Percentiles rank a stretch among this genome's conserved stretches.
These are phyloP conservation scores for Vanrija sp. DNA, from an alignment of 1,284 basidiomycete genomes.

Conservation along the genomic window DNA sequence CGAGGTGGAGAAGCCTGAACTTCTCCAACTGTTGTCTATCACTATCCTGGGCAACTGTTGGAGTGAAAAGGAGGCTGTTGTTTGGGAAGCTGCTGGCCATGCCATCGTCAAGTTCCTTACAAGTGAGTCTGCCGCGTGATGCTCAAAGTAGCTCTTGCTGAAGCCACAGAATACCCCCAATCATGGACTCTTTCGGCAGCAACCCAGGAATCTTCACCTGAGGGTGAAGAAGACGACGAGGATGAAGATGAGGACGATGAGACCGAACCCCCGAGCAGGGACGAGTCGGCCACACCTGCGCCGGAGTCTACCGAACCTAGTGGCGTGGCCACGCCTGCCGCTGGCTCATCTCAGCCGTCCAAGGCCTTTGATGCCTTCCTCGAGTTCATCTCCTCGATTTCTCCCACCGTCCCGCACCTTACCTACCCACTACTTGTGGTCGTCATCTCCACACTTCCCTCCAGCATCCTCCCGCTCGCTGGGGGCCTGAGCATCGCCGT, in stretches of 20 bases:
- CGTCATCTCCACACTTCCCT: conserved; percentile 39
- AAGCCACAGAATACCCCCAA: conserved; percentile 56
- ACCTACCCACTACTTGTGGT: conserved; percentile 42
- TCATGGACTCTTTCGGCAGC: conserved; percentile 58
- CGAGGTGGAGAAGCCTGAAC: conserved; percentile 23
- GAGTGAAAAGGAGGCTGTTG: conserved; percentile 65
- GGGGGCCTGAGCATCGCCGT: conserved; percentile 19
- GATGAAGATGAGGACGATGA: conserved; percentile 23
- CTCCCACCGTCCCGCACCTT: conserved; percentile 41
- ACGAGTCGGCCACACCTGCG: not conserved
- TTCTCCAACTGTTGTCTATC: conserved; percentile 53
- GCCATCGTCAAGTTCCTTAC: conserved; percentile 67
- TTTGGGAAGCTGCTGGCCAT: conserved; percentile 65
- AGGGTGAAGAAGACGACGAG: conserved; percentile 12
- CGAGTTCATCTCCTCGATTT: conserved; percentile 42
- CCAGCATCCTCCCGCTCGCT: conserved; percentile 29
- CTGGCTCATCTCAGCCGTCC: conserved; percentile 1
- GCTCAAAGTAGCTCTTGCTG: not conserved
- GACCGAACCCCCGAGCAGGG: conserved; percentile 12
- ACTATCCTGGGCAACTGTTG: conserved; percentile 70
- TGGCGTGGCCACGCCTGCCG: not conserved
- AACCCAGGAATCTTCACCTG: not conserved
- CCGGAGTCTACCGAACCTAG: not conserved
- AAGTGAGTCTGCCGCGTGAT: conserved; percentile 52
- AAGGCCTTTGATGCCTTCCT: conserved; percentile 58